phyloP scores from a whole-genome alignment of 2,329 filamentous ascomycete genomes.

The Pseudogymnoascus sp. region DNA sequence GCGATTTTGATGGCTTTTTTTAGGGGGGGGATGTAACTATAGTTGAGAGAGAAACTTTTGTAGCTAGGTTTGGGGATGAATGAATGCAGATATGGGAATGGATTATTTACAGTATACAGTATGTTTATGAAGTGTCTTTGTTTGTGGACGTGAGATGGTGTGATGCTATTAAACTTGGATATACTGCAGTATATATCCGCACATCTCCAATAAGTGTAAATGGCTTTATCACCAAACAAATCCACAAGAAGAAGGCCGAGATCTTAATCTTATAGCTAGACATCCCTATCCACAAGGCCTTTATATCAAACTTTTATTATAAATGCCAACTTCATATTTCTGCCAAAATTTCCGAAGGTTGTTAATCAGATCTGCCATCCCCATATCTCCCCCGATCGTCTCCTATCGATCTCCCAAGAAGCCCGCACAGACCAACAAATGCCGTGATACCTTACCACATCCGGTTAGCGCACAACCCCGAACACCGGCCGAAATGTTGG shows the following conservation, averaged over 20 bases:
- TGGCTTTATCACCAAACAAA: too few species aligned
- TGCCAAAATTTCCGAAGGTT: background rate
- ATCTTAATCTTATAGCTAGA: background rate
- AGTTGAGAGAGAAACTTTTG: background rate
- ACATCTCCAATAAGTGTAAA: too few species aligned
- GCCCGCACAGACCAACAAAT: background rate
- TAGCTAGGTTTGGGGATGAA: background rate
- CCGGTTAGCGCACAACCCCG: background rate
- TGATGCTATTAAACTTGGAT: too few species aligned
- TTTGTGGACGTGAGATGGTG: too few species aligned
- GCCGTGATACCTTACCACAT: background rate
- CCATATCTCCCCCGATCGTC: background rate
- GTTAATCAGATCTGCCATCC: background rate
- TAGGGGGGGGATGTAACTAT: background rate
- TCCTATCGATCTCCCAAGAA: background rate
- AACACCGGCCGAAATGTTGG: background rate
- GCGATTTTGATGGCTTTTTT: background rate
- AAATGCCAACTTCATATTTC: background rate
- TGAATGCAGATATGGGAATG: background rate
- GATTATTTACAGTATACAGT: background rate
- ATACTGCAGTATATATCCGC: too few species aligned
- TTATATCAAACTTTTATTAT: background rate
- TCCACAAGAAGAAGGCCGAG: background rate
- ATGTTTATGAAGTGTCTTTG: background rate
- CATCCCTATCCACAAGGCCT: background rate